phyloP scores from a whole-genome alignment of 108 stramenopile genomes.

The Aurantiochytrium sp. region DNA sequence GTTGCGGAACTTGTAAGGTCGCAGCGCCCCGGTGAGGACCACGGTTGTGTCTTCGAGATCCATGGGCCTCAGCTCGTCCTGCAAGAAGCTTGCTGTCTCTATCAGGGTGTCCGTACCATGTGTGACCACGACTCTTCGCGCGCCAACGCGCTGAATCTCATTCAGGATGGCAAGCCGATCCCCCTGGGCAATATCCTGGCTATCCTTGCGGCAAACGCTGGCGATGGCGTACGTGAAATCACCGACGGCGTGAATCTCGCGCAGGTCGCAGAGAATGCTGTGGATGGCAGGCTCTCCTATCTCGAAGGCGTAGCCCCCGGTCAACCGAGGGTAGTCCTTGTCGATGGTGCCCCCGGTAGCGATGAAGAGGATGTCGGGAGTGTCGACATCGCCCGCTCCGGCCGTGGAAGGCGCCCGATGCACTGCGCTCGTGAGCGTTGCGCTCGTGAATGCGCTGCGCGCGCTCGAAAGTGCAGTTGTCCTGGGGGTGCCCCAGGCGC shows the following conservation, averaged over 20 bases:
- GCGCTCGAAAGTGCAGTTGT: background rate
- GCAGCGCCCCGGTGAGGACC: background rate
- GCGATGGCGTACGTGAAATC: background rate
- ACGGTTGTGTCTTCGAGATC: background rate
- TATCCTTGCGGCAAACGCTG: constrained; percentile 19
- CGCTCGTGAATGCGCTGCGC: background rate
- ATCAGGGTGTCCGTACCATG: constrained; percentile 22
- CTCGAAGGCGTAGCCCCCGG: constrained; percentile 16
- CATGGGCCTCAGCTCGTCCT: background rate
- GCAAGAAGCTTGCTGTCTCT: background rate
- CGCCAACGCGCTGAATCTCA: background rate
- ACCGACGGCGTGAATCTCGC: background rate
- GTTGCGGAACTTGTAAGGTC: background rate
- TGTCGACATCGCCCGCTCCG: no score
- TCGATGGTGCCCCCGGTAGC: constrained; percentile 7
- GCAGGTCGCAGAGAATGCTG: background rate
- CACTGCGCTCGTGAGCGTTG: no score
- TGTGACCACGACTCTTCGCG: background rate
- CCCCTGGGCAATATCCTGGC: background rate
- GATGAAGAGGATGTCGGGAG: background rate
- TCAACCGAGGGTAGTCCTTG: background rate
- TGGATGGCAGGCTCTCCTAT: constrained; percentile 5
- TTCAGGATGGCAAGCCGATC: background rate
- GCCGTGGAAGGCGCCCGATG: no score
- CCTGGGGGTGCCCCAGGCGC: background rate